These are phyloP conservation scores for Metschnikowia colocasiae DNA, from an alignment of 805 yeast genomes.

Conservation along the genomic window DNA sequence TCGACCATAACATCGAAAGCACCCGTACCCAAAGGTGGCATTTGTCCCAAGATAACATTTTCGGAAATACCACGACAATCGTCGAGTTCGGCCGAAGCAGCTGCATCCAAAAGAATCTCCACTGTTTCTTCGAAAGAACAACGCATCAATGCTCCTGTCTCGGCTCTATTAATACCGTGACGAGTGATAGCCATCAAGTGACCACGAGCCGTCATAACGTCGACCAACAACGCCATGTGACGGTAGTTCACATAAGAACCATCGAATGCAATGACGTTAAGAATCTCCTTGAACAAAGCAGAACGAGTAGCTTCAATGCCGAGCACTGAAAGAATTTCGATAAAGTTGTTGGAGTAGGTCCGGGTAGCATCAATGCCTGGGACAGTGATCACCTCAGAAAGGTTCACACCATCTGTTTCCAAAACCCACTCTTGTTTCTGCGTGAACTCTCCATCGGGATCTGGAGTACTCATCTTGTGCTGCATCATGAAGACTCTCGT, in stretches of 20 bases:
- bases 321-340: conserved; percentile 87
- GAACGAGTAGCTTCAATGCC: conserved; percentile 99
- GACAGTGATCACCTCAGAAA: conserved; percentile 90
- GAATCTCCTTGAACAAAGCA: conserved; percentile 88
- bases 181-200: conserved; percentile 98
- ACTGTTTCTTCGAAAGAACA: conserved; percentile 99
- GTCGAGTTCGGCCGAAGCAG: conserved; percentile 95
- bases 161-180: conserved; percentile 98
- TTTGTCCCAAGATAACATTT: conserved; percentile 94
- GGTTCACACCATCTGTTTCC: conserved; percentile 97
- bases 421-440: conserved; percentile 96
- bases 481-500: conserved; percentile 89
- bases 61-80: conserved; percentile 99
- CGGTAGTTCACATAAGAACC: conserved; percentile 99
- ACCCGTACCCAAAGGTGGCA: conserved; percentile 99
- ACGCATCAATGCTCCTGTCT: conserved; percentile 98
- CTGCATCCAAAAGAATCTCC: conserved; percentile 95
- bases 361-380: conserved; percentile 91
- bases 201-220: conserved; percentile 98
- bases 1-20: conserved; percentile 94
- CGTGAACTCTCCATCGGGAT: conserved; percentile 78
- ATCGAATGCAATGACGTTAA: conserved; percentile 97
- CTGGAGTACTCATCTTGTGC: conserved; percentile 68
- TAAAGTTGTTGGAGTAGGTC: conserved; percentile 94
- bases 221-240: conserved; percentile 96